Conservation (phyloP, 176 grass and related monocot species). For the sorghum (Sorghum bicolor) region DNA sequence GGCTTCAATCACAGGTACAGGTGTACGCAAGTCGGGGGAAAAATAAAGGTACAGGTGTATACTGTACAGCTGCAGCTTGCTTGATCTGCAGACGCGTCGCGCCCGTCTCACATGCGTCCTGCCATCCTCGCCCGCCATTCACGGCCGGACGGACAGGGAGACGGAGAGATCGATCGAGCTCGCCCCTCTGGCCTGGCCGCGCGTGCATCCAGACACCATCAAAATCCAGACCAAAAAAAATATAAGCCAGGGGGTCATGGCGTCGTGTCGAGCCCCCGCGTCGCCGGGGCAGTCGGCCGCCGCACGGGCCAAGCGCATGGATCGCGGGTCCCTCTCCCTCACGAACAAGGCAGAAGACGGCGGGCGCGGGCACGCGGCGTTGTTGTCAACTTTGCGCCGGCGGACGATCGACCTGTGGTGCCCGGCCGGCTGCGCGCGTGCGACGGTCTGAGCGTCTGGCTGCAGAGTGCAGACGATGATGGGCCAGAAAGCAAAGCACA, state of each 20-base stretch:
- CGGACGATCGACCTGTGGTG: background rate
- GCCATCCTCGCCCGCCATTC: background rate
- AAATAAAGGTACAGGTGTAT: background rate
- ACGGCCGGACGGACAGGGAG: background rate
- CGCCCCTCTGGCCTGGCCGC: background rate
- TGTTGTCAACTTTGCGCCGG: background rate
- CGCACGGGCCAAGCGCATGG: background rate
- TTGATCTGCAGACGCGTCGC: background rate
- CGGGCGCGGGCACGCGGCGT: background rate
- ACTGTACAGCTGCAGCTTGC: background rate
- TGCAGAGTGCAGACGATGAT: background rate
- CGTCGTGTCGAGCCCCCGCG: constrained; percentile 11
- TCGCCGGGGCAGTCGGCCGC: background rate
- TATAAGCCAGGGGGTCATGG: background rate
- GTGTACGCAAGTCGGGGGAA: too few species aligned
- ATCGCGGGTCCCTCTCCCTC: background rate
- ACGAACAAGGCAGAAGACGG: background rate
- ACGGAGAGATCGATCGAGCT: background rate
- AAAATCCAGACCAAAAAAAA: background rate
- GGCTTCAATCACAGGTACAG: background rate
- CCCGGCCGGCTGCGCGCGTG: background rate
- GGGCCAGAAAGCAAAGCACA: constrained; percentile 19
- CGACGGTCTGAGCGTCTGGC: background rate
- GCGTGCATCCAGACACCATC: background rate
- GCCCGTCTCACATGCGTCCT: background rate